Base-by-base conservation (phyloP, 1,284 basidiomycete genomes). In the Malassezia nana region DNA sequence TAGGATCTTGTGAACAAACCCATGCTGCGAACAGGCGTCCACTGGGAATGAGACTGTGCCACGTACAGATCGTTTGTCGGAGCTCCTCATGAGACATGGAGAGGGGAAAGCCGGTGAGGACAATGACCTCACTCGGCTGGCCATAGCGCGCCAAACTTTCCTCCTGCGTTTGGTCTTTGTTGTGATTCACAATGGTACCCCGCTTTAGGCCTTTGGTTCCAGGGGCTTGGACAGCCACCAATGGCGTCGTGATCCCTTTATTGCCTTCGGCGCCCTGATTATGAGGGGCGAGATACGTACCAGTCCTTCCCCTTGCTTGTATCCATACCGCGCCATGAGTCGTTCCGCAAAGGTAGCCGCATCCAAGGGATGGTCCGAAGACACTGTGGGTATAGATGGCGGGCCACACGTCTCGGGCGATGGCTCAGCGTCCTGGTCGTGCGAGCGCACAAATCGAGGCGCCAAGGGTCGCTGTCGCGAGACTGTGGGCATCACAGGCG, bases 291-390 rank as follows among this genome's bases (percentile, higher is more conserved):
- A 32, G 15, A 30, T 24, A 52, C 26, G 25, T 22, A 47, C 43
- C 5, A 72, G 44, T 8, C 67, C 69, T 45, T 58, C 51, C 8
- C 69, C 68, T 18, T 62, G 32, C n/a, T 52, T 47, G 54, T 66
- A 63, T 25, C 69, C 69, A 38, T 65, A 57, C 48, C 55, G 45
- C 0, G 49, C 38, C 68, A 72, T 67, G 10, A 71, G 53, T 3
- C 69, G 62, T 10, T 46, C 40, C 0, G 66, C 69, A 30, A 71
- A 69, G 4, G 44, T 42, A 5, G 52, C n/a, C 15, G 57, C 38
- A 30, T 59, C 58, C 8, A 16, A 22, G 0, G 18, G 50, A 15
- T 18, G 42, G 25, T 0, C 22, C 22, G 18, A 30, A 39, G 15
- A 15, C 24, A 24, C 40, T 10, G 3, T 15, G 5, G 40, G 24